A percentile compares a stretch with the other conserved stretches of the same genome.
Conservation (phyloP, 192 early-diverging fungal genomes). For the Coemansia sp. region DNA sequence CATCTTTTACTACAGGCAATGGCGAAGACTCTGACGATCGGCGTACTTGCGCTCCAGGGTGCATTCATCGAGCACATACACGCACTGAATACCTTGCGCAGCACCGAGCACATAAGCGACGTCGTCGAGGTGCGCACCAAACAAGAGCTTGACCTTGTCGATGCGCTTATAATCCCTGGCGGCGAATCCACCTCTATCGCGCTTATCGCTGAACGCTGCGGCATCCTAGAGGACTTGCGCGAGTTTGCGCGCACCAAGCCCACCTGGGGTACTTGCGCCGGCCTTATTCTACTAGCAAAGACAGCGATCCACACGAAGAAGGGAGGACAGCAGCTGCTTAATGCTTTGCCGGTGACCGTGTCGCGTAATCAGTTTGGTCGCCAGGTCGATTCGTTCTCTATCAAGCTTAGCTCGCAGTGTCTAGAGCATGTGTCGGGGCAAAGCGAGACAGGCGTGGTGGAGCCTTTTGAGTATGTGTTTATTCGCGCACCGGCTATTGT, state of each 20-base stretch:
- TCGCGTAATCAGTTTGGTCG: slow-evolving; percentile 93
- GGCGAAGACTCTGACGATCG: slow-evolving; percentile 36
- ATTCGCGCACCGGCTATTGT: slow-evolving; percentile 93
- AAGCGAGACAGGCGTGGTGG: neutral
- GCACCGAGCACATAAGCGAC: slow-evolving; percentile 47
- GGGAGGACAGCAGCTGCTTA: slow-evolving; percentile 84
- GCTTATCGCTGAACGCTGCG: slow-evolving; percentile 84
- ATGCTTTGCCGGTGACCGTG: slow-evolving; percentile 80
- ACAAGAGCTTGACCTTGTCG: slow-evolving; percentile 69
- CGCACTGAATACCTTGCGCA: slow-evolving; percentile 70
- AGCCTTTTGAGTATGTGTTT: slow-evolving; percentile 73
- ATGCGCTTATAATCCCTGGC: slow-evolving; percentile 93
- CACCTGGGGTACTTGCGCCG: slow-evolving; percentile 96
- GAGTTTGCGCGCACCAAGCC: slow-evolving; percentile 76
- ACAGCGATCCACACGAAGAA: slow-evolving; percentile 71
- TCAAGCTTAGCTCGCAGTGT: slow-evolving; percentile 61
- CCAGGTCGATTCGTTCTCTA: slow-evolving; percentile 90
- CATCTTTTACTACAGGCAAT: slow-evolving; percentile 6
- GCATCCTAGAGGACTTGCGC: slow-evolving; percentile 74
- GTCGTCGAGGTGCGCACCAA: slow-evolving; percentile 63
- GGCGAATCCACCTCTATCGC: slow-evolving; percentile 96
- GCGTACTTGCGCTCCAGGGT: slow-evolving; percentile 87
- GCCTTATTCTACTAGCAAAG: slow-evolving; percentile 89
- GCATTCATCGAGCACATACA: slow-evolving; percentile 92
- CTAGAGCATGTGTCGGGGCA: slow-evolving; percentile 20